Evolutionary conservation across 257 asterid species (phyloP).

Genomic region (Ocimum tenuiflorum): DNA sequence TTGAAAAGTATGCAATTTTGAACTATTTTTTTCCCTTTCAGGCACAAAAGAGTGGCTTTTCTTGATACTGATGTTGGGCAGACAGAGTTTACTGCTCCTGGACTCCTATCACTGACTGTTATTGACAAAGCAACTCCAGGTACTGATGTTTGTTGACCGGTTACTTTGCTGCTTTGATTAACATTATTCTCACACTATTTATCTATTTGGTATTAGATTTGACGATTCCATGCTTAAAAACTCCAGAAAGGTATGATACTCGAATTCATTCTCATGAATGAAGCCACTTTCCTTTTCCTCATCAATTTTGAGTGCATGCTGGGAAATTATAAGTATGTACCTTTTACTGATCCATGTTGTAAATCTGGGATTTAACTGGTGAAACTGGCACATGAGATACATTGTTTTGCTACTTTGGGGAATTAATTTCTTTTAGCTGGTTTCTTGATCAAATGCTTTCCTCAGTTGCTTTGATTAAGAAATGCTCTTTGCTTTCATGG

Average conservation of each 20-base stretch:
- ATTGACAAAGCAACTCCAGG: conserved; percentile 76
- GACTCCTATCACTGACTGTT: conserved; percentile 63
- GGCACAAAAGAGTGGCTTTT: conserved; percentile 80
- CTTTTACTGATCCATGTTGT: background rate
- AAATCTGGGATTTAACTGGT: background rate
- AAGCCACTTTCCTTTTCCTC: background rate
- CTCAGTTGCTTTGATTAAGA: background rate
- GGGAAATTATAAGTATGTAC: background rate
- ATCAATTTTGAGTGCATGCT: background rate
- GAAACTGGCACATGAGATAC: conserved; percentile 4
- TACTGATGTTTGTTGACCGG: conserved; percentile 11
- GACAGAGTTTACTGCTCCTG: conserved; percentile 92
- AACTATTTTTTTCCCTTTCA: conserved; percentile 24
- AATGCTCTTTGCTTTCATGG: background rate
- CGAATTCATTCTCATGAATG: background rate
- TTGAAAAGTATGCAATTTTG: background rate
- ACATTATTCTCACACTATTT: conserved; percentile 8
- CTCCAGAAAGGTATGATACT: conserved; percentile 71
- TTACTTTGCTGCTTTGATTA: background rate
- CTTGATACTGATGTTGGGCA: conserved; percentile 98
- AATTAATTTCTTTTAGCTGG: background rate
- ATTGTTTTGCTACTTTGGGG: background rate
- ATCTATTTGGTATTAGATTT: conserved; percentile 45
- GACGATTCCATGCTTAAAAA: conserved; percentile 73
- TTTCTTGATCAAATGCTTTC: background rate